Evolutionary conservation across 208 protist genomes (phyloP), one percentile per base, ranked within the genome.

Genomic region (Trypanosoma vivax): DNA sequence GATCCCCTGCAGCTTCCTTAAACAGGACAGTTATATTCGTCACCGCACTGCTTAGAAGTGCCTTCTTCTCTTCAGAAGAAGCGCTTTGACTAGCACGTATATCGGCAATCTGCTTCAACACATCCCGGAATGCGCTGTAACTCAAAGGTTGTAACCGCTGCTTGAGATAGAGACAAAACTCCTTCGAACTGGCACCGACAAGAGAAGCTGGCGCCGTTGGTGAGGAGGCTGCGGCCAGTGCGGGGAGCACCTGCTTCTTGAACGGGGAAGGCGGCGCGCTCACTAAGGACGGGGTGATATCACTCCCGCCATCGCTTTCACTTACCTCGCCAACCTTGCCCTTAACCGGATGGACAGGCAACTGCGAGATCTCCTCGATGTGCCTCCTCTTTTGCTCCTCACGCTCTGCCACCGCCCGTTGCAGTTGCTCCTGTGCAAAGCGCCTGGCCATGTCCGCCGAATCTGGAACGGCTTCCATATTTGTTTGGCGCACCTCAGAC

Each of bases 101-200:
- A 23, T 46, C 40, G 6, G 80, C 81, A 34, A 94, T 76, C 28
- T 79, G 56, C 23, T 56, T 60, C 27, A 94, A 64, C 11, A 58
- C 51, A 2, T 60, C 61, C 24, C 74, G 72, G 49, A 94, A 94
- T 18, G 31, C 25, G 27, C 76, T 60, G 57, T 94, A 94, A 23
- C 53, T 46, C 21, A 58, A 61, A 11, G 55, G 65, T 1, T 63
- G 37, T 9, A 94, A 60, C 16, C 61, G 72, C 11, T 54, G 49
- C 54, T 88, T 89, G 6, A 94, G 47, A 70, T 79, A 91, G 9
- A 75, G 66, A 66, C 87, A 91, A 64, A 91, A 91, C 55, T 94
- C 81, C 49, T 73, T 77, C 7, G 87, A 88, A 1, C 68, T 79
- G 7, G 60, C 35, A 13, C 79, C 86, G 5, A 86, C 24, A 1